Conservation (phyloP, 73 alveolate genomes). For the Strombidium stylifer region DNA sequence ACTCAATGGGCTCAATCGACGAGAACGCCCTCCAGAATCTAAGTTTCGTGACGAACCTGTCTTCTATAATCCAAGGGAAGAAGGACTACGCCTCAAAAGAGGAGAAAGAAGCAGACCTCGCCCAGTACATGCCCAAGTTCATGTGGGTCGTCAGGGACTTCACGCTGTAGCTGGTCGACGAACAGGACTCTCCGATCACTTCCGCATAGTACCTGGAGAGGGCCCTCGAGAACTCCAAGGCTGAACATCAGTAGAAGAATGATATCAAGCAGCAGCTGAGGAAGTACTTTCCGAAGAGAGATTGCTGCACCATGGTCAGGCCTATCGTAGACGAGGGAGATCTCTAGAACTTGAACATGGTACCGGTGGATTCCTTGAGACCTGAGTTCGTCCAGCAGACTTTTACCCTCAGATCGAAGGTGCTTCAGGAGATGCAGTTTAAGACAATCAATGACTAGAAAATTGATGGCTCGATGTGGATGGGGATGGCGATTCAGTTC, state of each 20-base stretch:
- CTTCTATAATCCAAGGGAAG: conserved; percentile 87
- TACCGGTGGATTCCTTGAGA: conserved; percentile 63
- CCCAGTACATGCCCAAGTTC: conserved; percentile 92
- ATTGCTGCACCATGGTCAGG: conserved; percentile 87
- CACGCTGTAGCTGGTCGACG: conserved; percentile 84
- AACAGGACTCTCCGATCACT: conserved; percentile 58
- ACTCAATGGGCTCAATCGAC: conserved; percentile 96
- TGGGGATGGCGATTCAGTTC: conserved; percentile 4
- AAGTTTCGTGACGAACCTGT: conserved; percentile 86
- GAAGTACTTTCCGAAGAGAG: conserved; percentile 85
- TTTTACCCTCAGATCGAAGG: conserved; percentile 54
- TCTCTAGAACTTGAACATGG: conserved; percentile 64
- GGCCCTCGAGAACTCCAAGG: conserved; percentile 70
- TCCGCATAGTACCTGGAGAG: conserved; percentile 76
- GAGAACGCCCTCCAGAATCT: conserved; percentile 88
- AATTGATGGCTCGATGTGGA: conserved; percentile 47
- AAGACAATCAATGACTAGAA: conserved; percentile 50
- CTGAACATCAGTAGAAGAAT: conserved; percentile 73
- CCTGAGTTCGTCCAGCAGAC: conserved; percentile 74
- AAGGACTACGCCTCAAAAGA: conserved; percentile 14
- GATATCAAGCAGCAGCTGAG: conserved; percentile 77
- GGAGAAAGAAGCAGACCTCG: conserved; percentile 50
- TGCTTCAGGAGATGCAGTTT: conserved; percentile 52
- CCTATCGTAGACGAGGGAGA: conserved; percentile 84
- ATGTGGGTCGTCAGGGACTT: conserved; percentile 99